These are phyloP conservation scores for Aureobasidium sp. DNA, from an alignment of 2,329 filamentous ascomycete species.

Conservation along the genomic window DNA sequence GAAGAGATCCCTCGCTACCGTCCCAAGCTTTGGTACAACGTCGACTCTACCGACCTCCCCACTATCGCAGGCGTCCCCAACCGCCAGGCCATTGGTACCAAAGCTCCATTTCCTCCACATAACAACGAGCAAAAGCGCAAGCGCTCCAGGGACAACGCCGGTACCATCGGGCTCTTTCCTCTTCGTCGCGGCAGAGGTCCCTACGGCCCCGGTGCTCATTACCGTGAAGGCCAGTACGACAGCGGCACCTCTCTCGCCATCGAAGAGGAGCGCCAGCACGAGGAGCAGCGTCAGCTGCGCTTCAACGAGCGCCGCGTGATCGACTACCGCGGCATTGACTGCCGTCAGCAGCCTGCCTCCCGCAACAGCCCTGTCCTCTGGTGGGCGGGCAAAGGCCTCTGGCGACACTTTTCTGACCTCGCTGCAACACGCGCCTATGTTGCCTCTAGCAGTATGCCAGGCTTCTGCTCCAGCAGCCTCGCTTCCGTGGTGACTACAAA, in stretches of 20 bases:
- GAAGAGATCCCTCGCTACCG: no score
- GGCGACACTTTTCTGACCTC: no score
- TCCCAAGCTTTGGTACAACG: constrained; percentile 66
- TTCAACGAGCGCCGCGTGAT: not conserved
- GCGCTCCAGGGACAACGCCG: constrained; percentile 78
- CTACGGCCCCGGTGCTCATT: constrained; percentile 63
- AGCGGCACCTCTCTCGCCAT: constrained; percentile 57
- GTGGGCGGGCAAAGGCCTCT: no score
- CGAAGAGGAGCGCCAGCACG: constrained; percentile 22
- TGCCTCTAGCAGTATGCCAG: no score
- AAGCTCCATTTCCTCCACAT: constrained; percentile 68
- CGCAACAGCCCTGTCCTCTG: not conserved
- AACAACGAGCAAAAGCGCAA: constrained; percentile 86
- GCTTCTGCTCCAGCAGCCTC: not conserved
- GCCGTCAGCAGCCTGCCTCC: not conserved
- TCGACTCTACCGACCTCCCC: constrained; percentile 36
- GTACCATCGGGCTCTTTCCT: constrained; percentile 79
- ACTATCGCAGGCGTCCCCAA: constrained; percentile 34
- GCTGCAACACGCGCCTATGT: no score
- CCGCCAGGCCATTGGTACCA: constrained; percentile 49
- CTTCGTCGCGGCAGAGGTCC: constrained; percentile 60
- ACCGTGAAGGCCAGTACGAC: constrained; percentile 71
- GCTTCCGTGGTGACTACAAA: not conserved
- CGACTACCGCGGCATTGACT: not conserved
- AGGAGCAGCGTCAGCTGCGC: not conserved